phyloP scores from a whole-genome alignment of 352 stramenopile genomes.

The Poterioochromonas sp. region DNA sequence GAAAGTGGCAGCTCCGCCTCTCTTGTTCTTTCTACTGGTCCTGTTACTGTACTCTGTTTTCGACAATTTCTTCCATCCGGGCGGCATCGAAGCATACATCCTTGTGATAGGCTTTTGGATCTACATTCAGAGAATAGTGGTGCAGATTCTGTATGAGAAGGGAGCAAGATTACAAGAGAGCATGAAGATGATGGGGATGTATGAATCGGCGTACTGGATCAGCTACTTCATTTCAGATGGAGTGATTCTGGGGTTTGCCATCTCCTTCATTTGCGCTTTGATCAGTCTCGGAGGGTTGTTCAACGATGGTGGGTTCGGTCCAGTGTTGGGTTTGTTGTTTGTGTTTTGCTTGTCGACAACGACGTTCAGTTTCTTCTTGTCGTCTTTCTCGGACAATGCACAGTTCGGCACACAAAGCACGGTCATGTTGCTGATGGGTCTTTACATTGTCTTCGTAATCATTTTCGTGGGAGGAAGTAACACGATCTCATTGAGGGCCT shows the following conservation, averaged over 20 bases:
- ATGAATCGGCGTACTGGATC: conserved; percentile 11
- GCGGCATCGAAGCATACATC: background rate
- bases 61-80: background rate
- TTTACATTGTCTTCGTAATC: background rate
- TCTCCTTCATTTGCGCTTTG: conserved; percentile 1
- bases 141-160: conserved; percentile 26
- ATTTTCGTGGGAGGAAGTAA: background rate
- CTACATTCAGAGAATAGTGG: conserved; percentile 6
- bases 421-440: background rate
- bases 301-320: background rate
- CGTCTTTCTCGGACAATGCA: background rate
- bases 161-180: background rate
- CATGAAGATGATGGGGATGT: conserved; percentile 20
- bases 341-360: background rate
- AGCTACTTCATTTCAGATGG: conserved; percentile 12
- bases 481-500: background rate
- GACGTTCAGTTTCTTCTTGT: background rate
- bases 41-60: background rate
- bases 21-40: background rate
- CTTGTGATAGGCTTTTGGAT: conserved; percentile 12
- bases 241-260: background rate
- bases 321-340: background rate
- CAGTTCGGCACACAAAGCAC: background rate
- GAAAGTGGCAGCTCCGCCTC: background rate
- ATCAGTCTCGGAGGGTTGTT: background rate